Conservation (phyloP, 2,329 filamentous ascomycete species). For the Peltaster fructicola region DNA sequence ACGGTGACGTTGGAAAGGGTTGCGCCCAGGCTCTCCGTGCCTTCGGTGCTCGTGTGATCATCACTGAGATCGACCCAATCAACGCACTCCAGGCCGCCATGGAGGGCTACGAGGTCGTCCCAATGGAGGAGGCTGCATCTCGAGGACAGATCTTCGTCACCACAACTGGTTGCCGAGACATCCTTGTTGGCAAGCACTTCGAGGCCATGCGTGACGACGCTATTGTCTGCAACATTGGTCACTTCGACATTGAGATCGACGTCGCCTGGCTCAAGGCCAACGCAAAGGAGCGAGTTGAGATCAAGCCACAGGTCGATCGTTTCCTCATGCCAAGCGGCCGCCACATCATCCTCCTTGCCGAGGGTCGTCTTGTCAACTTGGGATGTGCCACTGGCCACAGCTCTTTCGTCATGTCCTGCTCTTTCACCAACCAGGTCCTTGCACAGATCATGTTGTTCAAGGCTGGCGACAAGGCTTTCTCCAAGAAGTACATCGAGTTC, state of each 20-base stretch:
- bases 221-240: conserved; percentile 99
- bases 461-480: conserved; percentile 69
- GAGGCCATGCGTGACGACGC: conserved; percentile 91
- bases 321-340: conserved; percentile 85
- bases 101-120: conserved; percentile 88
- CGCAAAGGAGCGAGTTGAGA: conserved; percentile 83
- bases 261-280: conserved; percentile 99
- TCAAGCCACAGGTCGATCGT: conserved; percentile 99
- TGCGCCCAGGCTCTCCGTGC: conserved; percentile 88
- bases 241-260: conserved; percentile 99
- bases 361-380: conserved; percentile 97
- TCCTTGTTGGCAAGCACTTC: conserved; percentile 82
- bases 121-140: conserved; percentile 90
- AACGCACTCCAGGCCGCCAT: conserved; percentile 98
- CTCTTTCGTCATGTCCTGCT: conserved; percentile 99
- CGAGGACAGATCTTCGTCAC: conserved; percentile 96
- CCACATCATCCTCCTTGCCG: conserved; percentile 95
- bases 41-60: conserved; percentile 92
- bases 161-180: conserved; percentile 97
- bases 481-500: conserved; percentile 91
- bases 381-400: conserved; percentile 98
- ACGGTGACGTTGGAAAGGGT: conserved; percentile 98
- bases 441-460: conserved; percentile 98
- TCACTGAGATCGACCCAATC: conserved; percentile 98
- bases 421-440: conserved; percentile 99